phyloP scores from a whole-genome alignment of 140 eudicot species.

The Anethum foeniculum region DNA sequence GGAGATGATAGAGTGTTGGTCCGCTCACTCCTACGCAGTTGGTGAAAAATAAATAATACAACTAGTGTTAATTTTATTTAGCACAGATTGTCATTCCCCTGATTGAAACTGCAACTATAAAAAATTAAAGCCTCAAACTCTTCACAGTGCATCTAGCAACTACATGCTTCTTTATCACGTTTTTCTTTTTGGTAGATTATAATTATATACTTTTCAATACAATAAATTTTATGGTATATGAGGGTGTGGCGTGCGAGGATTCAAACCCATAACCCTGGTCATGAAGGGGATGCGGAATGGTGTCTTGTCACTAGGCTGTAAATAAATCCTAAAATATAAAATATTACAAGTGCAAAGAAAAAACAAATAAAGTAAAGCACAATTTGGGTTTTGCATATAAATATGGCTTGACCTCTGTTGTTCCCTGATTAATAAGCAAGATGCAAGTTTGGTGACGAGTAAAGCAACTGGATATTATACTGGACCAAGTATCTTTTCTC shows the following conservation, averaged over 20 bases:
- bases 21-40: background rate
- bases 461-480: background rate
- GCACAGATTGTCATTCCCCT: background rate
- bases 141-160: background rate
- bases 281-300: background rate
- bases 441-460: background rate
- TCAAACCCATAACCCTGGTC: background rate
- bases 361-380: background rate
- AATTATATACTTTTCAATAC: background rate
- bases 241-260: background rate
- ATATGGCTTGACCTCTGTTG: background rate
- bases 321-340: background rate
- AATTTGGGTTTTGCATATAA: background rate
- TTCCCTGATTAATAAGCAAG: background rate
- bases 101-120: background rate
- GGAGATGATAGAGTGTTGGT: background rate
- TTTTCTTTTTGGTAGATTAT: background rate
- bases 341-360: background rate
- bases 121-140: no score
- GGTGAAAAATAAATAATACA: background rate
- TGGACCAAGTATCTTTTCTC: background rate
- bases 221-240: background rate
- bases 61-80: background rate
- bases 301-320: background rate
- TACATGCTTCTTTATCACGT: no score